These are phyloP conservation scores for Metarhizium rileyi DNA, from an alignment of 2,329 filamentous ascomycete species.

Conservation along the genomic window DNA sequence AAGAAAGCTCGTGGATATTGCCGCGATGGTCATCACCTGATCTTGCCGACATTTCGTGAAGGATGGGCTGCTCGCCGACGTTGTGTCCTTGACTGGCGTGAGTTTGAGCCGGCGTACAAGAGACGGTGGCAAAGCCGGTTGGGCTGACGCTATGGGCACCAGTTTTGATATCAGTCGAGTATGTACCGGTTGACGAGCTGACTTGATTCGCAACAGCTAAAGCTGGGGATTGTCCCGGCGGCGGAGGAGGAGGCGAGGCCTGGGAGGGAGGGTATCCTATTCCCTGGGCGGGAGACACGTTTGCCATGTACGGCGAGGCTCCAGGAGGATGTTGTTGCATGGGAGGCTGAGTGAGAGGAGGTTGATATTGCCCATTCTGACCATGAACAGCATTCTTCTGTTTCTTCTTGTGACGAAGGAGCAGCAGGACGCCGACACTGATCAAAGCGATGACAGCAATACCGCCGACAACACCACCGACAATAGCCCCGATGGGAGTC, in stretches of 20 bases:
- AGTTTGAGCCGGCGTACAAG: neutral
- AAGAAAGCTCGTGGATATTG: slow-evolving; percentile 1
- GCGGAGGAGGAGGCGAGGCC: neutral
- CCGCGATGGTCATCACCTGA: neutral
- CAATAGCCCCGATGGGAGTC: neutral
- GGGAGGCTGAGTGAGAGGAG: neutral
- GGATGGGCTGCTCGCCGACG: neutral
- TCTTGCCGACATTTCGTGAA: slow-evolving; percentile 1
- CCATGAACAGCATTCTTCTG: neutral
- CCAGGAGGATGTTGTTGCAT: neutral
- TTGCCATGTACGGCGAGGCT: neutral
- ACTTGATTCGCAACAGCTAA: neutral
- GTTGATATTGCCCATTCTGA: neutral
- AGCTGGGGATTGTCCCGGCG: neutral
- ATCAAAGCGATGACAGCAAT: neutral
- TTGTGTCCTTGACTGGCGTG: neutral
- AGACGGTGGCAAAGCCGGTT: neutral
- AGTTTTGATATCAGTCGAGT: neutral
- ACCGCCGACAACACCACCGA: neutral
- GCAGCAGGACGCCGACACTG: neutral
- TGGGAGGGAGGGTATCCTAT: neutral
- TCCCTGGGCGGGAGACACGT: neutral
- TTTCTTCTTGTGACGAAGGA: slow-evolving; percentile 2
- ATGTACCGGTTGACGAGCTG: neutral
- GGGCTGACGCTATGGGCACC: neutral